A percentile compares a stretch with the other conserved stretches of the same genome.
phyloP scores from a whole-genome alignment of 2,329 filamentous ascomycete genomes.

The Colletotrichum falcatum region DNA sequence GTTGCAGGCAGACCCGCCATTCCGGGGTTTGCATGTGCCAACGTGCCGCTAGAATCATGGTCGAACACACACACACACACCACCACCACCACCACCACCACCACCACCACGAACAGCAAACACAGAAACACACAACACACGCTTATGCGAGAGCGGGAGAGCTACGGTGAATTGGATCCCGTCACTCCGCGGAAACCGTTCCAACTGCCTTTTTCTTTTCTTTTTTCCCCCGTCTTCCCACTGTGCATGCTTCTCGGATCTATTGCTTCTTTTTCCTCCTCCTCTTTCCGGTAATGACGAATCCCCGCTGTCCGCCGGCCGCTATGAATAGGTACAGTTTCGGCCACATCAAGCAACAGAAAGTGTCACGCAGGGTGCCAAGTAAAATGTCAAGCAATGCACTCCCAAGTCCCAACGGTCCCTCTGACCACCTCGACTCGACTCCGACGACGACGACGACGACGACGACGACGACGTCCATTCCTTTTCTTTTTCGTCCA shows the following conservation, averaged over 20 bases:
- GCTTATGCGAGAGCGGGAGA: not conserved
- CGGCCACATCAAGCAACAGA: too few species aligned
- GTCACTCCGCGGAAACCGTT: not conserved
- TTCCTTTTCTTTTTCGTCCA: conserved; percentile 1
- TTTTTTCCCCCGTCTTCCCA: not conserved
- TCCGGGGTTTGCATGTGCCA: too few species aligned
- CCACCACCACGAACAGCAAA: not conserved
- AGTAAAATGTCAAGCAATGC: not conserved
- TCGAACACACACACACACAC: conserved; percentile 5
- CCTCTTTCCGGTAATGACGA: not conserved
- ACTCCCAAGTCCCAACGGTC: too few species aligned
- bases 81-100: not conserved
- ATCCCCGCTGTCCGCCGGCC: not conserved
- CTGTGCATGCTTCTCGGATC: too few species aligned
- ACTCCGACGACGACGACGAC: not conserved
- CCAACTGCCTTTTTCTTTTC: not conserved
- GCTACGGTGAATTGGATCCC: not conserved
- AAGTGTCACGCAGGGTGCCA: too few species aligned
- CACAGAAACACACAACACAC: not conserved
- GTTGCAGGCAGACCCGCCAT: too few species aligned
- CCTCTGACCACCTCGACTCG: too few species aligned
- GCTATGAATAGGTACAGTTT: not conserved
- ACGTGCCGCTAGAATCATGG: conserved; percentile 21
- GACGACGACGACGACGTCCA: not conserved
- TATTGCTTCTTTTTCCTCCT: too few species aligned